phyloP scores from a whole-genome alignment of 169 alveolate species.

The Cryptosporidium baileyi region DNA sequence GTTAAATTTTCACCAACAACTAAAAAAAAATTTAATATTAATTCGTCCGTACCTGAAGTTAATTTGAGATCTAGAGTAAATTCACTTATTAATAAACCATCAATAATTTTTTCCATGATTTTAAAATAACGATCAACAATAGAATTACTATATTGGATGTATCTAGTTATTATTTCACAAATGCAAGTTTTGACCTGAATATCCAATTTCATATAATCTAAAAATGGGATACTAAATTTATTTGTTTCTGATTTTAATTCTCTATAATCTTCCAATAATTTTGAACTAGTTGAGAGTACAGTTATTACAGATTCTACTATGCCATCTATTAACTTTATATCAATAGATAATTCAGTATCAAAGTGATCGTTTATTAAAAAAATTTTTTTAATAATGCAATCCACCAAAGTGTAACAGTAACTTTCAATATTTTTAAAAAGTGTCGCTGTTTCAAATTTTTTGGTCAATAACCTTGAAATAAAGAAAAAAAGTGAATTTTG shows the following conservation, averaged over 20 bases:
- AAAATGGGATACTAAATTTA: background rate
- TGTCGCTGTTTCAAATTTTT: background rate
- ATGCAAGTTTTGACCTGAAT: slow-evolving; percentile 6
- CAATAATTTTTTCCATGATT: background rate
- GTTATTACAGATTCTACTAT: background rate
- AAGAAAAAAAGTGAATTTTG: background rate
- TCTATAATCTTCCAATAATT: background rate
- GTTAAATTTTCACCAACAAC: slow-evolving; percentile 25
- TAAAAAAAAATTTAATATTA: slow-evolving; percentile 10
- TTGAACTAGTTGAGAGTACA: background rate
- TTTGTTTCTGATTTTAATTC: background rate
- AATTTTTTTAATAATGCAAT: background rate
- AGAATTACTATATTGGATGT: background rate
- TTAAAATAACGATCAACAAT: background rate
- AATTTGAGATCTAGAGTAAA: background rate
- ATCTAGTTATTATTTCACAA: slow-evolving; percentile 22
- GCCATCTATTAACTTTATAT: background rate
- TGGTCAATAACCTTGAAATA: too few species aligned
- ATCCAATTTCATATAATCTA: too few species aligned
- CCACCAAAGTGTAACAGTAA: background rate
- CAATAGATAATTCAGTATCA: background rate
- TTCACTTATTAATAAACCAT: background rate
- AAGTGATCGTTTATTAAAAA: background rate
- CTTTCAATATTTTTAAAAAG: slow-evolving; percentile 38
- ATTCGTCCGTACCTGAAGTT: background rate